Percentiles rank a stretch among this genome's conserved stretches.
Conservation (phyloP, 176 grass and related monocot genomes). For the Leersia perrieri region DNA sequence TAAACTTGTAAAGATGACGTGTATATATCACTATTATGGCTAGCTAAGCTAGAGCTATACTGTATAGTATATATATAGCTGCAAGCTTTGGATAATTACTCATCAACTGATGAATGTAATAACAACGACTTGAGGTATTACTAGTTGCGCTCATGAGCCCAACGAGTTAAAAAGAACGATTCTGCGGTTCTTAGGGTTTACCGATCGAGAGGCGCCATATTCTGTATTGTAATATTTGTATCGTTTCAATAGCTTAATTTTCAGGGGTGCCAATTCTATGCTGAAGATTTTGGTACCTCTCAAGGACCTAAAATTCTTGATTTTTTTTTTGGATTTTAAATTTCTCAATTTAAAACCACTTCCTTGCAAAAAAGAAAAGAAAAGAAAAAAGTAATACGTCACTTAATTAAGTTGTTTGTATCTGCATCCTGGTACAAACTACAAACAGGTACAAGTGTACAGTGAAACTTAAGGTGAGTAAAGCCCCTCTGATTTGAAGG, state of each 20-base stretch:
- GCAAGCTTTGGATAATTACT: background rate
- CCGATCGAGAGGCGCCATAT: too few species aligned
- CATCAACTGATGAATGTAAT: too few species aligned
- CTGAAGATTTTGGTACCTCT: background rate
- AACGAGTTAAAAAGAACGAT: background rate
- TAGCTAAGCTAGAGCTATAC: background rate
- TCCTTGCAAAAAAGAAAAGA: background rate
- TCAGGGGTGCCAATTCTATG: background rate
- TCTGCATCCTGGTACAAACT: background rate
- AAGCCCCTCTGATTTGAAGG: too few species aligned
- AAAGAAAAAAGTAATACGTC: background rate
- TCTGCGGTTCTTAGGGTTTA: too few species aligned
- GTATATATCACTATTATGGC: background rate
- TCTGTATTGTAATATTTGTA: background rate
- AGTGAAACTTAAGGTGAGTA: background rate
- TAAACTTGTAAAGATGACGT: constrained; percentile 3
- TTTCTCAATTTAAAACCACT: background rate
- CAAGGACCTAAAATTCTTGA: background rate
- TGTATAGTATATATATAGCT: too few species aligned
- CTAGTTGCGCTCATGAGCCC: background rate
- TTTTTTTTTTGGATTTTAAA: too few species aligned
- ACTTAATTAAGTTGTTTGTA: background rate
- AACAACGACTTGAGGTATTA: background rate
- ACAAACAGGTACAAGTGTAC: background rate
- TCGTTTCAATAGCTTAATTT: background rate